Evolutionary conservation across 108 stramenopile genomes (phyloP).

Genomic region (Discostella stelligeroides): DNA sequence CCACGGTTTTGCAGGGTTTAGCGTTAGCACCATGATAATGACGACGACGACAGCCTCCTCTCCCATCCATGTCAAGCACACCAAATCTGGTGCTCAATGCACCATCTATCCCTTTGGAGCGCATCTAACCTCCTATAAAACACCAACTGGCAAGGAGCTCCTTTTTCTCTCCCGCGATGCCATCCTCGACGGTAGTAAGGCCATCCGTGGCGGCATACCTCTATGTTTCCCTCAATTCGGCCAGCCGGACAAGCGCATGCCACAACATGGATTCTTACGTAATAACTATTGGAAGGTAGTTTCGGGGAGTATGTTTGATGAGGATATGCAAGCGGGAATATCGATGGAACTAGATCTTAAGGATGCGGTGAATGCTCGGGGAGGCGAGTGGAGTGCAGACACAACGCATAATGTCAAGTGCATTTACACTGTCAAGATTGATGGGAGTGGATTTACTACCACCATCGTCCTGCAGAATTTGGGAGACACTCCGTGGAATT

Average conservation of each 20-base stretch:
- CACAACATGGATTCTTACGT: slow-evolving; percentile 85
- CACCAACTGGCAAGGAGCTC: slow-evolving; percentile 46
- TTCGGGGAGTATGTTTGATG: slow-evolving; percentile 34
- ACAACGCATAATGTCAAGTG: slow-evolving; percentile 39
- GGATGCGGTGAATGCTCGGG: slow-evolving; percentile 62
- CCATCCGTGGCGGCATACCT: slow-evolving; percentile 84
- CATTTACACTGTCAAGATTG: slow-evolving; percentile 54
- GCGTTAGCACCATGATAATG: background rate
- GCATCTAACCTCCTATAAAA: slow-evolving; percentile 61
- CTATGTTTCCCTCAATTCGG: slow-evolving; percentile 87
- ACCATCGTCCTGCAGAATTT: slow-evolving; percentile 68
- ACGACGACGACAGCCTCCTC: slow-evolving; percentile 11
- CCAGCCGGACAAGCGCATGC: slow-evolving; percentile 69
- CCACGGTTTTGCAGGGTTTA: too few species aligned
- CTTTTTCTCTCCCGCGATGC: slow-evolving; percentile 79
- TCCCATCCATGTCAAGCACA: slow-evolving; percentile 40
- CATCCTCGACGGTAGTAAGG: slow-evolving; percentile 74
- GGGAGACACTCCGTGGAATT: slow-evolving; percentile 52
- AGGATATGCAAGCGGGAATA: slow-evolving; percentile 55
- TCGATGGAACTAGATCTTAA: slow-evolving; percentile 58
- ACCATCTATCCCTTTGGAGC: slow-evolving; percentile 74
- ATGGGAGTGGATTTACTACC: slow-evolving; percentile 52
- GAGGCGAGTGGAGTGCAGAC: slow-evolving; percentile 65
- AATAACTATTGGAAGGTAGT: slow-evolving; percentile 67
- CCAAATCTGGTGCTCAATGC: slow-evolving; percentile 51